These are phyloP conservation scores for Pythium periplocum DNA, from an alignment of 352 stramenopile species.

Conservation along the genomic window DNA sequence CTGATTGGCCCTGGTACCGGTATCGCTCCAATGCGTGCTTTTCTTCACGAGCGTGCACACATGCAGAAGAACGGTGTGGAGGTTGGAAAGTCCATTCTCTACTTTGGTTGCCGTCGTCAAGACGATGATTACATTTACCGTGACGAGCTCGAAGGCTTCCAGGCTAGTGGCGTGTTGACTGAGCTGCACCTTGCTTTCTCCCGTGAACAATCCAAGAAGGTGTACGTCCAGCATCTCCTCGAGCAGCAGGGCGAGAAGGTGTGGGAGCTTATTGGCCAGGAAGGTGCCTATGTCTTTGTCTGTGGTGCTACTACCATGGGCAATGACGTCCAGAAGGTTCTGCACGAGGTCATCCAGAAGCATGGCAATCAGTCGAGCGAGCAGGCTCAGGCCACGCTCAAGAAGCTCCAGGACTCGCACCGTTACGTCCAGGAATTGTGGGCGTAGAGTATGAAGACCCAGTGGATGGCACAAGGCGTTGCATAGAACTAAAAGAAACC, in stretches of 20 bases:
- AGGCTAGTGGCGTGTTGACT: conserved; percentile 81
- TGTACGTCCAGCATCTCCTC: conserved; percentile 98
- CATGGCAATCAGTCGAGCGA: conserved; percentile 44
- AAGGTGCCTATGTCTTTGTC: conserved; percentile 94
- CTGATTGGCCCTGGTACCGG: conserved; percentile 95
- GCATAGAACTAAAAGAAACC: too few species aligned
- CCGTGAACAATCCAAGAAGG: conserved; percentile 90
- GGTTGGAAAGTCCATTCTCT: conserved; percentile 90
- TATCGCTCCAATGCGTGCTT: conserved; percentile 95
- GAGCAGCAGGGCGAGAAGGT: conserved; percentile 57
- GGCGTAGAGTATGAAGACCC: conserved; percentile 30
- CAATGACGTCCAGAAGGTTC: conserved; percentile 92
- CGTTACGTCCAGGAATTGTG: conserved; percentile 97
- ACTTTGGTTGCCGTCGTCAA: conserved; percentile 85
- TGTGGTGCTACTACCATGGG: conserved; percentile 97
- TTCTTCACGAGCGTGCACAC: conserved; percentile 93
- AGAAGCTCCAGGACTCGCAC: conserved; percentile 82
- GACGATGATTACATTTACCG: conserved; percentile 90
- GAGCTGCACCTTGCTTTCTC: conserved; percentile 94
- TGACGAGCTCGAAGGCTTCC: conserved; percentile 88
- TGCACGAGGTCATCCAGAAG: conserved; percentile 79
- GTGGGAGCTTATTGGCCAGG: conserved; percentile 51
- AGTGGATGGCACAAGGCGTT: too few species aligned
- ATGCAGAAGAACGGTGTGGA: conserved; percentile 46
- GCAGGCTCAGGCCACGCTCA: conserved; percentile 80